These are phyloP conservation scores for Scedosporium dehoogii DNA, from an alignment of 2,329 filamentous ascomycete genomes.

Conservation along the genomic window DNA sequence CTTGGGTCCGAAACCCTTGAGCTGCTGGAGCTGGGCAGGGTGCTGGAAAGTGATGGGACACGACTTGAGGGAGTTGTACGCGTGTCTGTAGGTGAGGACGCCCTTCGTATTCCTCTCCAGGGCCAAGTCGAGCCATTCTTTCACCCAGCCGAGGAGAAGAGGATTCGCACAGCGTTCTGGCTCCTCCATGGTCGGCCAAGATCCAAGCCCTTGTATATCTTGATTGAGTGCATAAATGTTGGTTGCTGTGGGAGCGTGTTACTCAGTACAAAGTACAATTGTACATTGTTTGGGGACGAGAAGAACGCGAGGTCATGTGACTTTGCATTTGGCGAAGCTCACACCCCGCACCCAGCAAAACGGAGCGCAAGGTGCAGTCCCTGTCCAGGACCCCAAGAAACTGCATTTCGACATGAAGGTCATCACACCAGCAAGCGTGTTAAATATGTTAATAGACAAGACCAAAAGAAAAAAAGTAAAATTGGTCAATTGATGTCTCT, in stretches of 20 bases:
- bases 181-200: constrained; percentile 20
- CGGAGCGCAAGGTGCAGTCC: no score
- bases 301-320: constrained; percentile 1
- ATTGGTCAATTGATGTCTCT: no score
- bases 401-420: no score
- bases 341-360: no score
- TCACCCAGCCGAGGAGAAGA: constrained; percentile 61
- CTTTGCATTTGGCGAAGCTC: no score
- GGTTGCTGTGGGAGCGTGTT: not conserved
- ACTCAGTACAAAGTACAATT: no score
- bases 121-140: constrained; percentile 66
- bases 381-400: no score
- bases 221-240: not conserved
- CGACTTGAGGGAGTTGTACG: constrained; percentile 66
- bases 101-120: constrained; percentile 62
- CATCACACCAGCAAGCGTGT: no score
- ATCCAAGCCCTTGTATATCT: constrained; percentile 11
- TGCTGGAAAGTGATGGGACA: constrained; percentile 64
- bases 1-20: constrained; percentile 66
- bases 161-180: constrained; percentile 53
- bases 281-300: not conserved
- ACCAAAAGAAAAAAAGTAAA: no score
- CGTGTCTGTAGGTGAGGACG: constrained; percentile 61
- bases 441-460: no score
- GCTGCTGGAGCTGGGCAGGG: constrained; percentile 59